Base-by-base conservation (phyloP, 495 filamentous ascomycete species). In the Neurospora intermedia region DNA sequence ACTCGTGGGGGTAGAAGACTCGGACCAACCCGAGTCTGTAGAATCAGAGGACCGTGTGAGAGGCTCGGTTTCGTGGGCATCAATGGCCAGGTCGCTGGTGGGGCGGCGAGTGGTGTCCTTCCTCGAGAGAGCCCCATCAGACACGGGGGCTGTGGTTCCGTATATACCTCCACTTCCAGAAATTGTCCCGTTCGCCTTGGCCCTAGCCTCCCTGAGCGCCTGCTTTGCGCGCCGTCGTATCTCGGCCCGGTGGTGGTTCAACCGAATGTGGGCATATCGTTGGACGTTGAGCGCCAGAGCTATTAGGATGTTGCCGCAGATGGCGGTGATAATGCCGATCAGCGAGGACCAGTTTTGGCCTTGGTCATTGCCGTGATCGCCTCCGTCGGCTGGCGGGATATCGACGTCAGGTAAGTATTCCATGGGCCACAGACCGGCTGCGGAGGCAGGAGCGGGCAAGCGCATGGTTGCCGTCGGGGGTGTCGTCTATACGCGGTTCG, bases 231-330 rank as follows among this genome's bases (percentile, higher is more conserved):
- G 87, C 80, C 88, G 85, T 70, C 81, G 76, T 23, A 79, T 75
- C 69, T 80, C 78, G 23, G 77, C 69, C 18, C 78, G 79, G 69
- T 80, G 79, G 42, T 83, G 78, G 70, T 87, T 83, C 70, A 98
- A 87, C 45, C 91, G 87, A 72, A 96, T 92, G 79, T 99, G 96
- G 20, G 94, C 94, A 80, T 98, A 98, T 70, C 96, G 92, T 80
- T 98, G 96, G 69, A 96, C 93, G 76, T 99, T 99, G 72, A 99
- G 91, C 16, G 96, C 96, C 71, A 98, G 87, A 6, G 94, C 96
- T 45, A 99, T 98, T 71, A 99, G 85, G 43, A 97, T 85, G 80
- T 98, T 98, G 43, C 96, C 96, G 69, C 88, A 85, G 78, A 99
- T 94, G 46, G 96, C 95, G 1, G 94, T 94, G 69, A 94, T 80